These are phyloP conservation scores for Paramecium caudatum DNA, from an alignment of 73 alveolate genomes.

Conservation along the genomic window DNA sequence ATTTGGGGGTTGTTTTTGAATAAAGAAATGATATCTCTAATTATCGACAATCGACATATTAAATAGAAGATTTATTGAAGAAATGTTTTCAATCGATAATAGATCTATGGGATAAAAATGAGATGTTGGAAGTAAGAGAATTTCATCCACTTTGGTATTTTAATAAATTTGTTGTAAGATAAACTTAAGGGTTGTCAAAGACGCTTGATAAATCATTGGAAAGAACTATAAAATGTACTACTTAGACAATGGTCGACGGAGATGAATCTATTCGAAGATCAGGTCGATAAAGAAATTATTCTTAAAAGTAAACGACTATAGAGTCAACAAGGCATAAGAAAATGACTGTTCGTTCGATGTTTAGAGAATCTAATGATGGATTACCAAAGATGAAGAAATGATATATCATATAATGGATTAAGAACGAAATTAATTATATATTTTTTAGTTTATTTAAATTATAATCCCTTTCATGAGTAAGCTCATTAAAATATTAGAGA, in stretches of 20 bases:
- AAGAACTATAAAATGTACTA: not conserved
- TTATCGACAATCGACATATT: not conserved
- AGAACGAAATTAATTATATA: too few species aligned
- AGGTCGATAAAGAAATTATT: not conserved
- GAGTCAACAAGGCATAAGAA: not conserved
- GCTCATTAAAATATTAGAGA: too few species aligned
- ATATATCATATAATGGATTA: too few species aligned
- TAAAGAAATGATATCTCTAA: not conserved
- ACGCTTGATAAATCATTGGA: not conserved
- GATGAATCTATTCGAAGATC: not conserved
- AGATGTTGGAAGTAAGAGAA: constrained; percentile 9
- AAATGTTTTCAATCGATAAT: not conserved
- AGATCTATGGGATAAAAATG: constrained; percentile 29
- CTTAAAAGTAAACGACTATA: constrained; percentile 6
- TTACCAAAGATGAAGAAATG: too few species aligned
- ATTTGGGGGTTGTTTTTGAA: constrained; percentile 34
- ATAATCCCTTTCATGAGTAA: too few species aligned
- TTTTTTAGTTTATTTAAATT: too few species aligned
- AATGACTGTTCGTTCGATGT: constrained; percentile 2
- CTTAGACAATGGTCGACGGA: not conserved
- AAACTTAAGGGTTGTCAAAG: not conserved
- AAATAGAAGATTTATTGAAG: not conserved
- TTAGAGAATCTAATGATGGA: too few species aligned
- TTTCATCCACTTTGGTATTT: constrained; percentile 23
- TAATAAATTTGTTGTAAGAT: not conserved